Evolutionary conservation across 306 rosid genomes (phyloP), one percentile per base, ranked within the genome.

Genomic region (Prunus mira): DNA sequence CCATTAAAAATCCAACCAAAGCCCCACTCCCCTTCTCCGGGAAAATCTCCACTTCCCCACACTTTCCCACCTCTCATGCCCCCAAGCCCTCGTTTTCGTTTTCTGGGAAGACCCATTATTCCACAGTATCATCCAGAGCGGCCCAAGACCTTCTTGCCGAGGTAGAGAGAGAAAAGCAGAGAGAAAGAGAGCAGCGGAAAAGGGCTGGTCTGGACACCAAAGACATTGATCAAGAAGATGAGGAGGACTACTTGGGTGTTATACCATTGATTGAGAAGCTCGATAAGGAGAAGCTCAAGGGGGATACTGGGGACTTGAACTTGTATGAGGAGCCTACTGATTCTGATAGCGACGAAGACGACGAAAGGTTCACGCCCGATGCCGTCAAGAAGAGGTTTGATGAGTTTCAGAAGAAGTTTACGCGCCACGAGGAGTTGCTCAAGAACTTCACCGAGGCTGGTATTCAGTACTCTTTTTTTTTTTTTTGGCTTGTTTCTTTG

Each of bases 271-370:
- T 93, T 51, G 82, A 84, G 82, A 93, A 91, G 84, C 91, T 91
- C 27, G 84, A 85, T 65, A 86, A 85, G 82, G 69, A 72, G 80
- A 85, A 81, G 49, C 82, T 78, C 43, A 86, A 81, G 8, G 41
- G 41, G 87, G 83, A 80, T 5, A n/a, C 72, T 3, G 47, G 72
- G 11, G 80, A 82, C 25, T 61, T 89, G 74, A 47, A 80, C 47
- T 75, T 67, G 58, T 84, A 67, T n/a, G 93, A 90, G 75, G 97
- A 95, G 80, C 88, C 87, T 38, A 81, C 97, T 18, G 98, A 92
- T 76, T 95, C 97, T 12, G 98, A 92, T 12, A 84, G 88, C 15
- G 97, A 92, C 12, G 91, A 85, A 0, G 98, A 95, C 6, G 95
- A 89, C 56, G 91, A 82, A 77, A 76, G 83, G 30, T 75, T 65